Evolutionary conservation across 2,329 filamentous ascomycete species (phyloP).

Genomic region (Penicillium sp.): DNA sequence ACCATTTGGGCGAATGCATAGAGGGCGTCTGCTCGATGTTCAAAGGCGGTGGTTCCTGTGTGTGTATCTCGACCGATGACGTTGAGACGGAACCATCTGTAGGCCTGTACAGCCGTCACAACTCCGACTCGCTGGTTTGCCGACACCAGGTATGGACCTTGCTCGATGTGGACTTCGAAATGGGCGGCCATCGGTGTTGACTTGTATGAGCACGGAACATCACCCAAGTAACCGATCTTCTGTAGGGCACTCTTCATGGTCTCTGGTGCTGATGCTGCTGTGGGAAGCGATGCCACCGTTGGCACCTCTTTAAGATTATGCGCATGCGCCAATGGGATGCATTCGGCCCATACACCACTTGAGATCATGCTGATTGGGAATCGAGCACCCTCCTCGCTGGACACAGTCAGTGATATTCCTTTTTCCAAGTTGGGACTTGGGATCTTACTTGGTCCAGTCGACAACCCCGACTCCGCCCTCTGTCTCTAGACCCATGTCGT

Average conservation of each 20-base stretch:
- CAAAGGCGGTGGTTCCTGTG: conserved; percentile 71
- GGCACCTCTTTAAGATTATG: conserved; percentile 63
- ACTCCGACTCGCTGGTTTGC: conserved; percentile 65
- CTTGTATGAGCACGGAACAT: conserved; percentile 55
- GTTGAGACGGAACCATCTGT: conserved; percentile 69
- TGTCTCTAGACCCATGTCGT: conserved; percentile 67
- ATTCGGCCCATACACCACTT: conserved; percentile 71
- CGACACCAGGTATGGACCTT: conserved; percentile 72
- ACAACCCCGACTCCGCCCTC: conserved; percentile 71
- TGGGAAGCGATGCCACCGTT: conserved; percentile 43
- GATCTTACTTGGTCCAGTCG: conserved; percentile 50
- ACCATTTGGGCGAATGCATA: conserved; percentile 69
- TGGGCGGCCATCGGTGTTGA: conserved; percentile 68
- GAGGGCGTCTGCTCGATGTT: conserved; percentile 66
- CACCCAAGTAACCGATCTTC: conserved; percentile 68
- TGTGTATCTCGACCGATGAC: conserved; percentile 68
- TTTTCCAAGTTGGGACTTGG: neutral
- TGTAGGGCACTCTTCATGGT: conserved; percentile 69
- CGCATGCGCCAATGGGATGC: conserved; percentile 62
- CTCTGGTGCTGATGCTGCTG: conserved; percentile 54
- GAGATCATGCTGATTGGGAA: conserved; percentile 72
- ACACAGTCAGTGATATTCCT: conserved; percentile 12
- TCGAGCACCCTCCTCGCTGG: conserved; percentile 73
- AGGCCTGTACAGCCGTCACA: conserved; percentile 72
- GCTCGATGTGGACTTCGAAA: conserved; percentile 81